Evolutionary conservation across 176 grass and related monocot genomes (phyloP), one percentile per base, ranked within the genome.

Genomic region (Eragrostis nindensis): DNA sequence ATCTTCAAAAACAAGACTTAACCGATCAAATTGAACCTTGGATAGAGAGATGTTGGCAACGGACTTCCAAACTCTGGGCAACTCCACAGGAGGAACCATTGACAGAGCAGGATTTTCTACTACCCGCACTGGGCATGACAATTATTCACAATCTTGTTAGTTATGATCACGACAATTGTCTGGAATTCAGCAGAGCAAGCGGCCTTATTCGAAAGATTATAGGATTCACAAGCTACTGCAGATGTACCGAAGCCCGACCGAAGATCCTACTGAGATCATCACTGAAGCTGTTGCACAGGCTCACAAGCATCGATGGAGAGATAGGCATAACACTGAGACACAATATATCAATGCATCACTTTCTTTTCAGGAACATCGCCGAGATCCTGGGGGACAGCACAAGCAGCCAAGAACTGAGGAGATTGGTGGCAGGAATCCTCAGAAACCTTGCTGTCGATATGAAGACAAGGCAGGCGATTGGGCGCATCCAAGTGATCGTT

Each of bases 121-220:
- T 81, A 5, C 84, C 85, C 0, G 42, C 16, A 27, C 7, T 75
- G 2, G 78, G 60, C 29, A 68, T 81, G 62, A 13, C 22, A n/a
- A 86, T 81, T 11, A 43, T 81, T 27, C 26, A 52, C 8, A 68
- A 9, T 17, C 71, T 86, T 69, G 70, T 62, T 29, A 1, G n/a
- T 11, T 75, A 24, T 68, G 62, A 86, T 75, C 41, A 40, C 2
- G 42, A 49, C 0, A 81, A 68, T 4, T 86, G 84, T 42, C 17
- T 1, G 18, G 84, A 81, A 41, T 75, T 81, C 70, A 61, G 62
- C 62, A 86, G 15, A 57, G 27, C 40, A 16, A 52, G 6, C 0
- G n/a, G 16, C 0, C 77, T 86, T 40, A 66, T 66, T 17, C 3
- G 25, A 0, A 86, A 69, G 52, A 68, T 86, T 6, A 54, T 79